Conservation (phyloP, 2,329 filamentous ascomycete species). For the Trichoderma arundinaceum region DNA sequence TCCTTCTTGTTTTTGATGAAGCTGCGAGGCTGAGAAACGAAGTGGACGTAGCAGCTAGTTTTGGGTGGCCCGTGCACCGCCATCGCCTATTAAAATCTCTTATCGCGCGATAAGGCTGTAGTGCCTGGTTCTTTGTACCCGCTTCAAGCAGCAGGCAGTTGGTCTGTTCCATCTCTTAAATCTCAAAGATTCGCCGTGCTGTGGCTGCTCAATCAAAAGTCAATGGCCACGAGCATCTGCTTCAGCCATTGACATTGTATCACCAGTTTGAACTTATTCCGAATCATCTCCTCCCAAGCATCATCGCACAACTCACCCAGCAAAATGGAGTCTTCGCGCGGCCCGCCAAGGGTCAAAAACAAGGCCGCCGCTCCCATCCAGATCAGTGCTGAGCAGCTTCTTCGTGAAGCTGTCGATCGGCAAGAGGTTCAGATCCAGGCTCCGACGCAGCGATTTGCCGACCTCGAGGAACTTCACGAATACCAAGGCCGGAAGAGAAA, state of each 20-base stretch:
- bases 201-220: neutral
- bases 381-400: slow-evolving; percentile 95
- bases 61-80: slow-evolving; percentile 33
- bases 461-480: slow-evolving; percentile 97
- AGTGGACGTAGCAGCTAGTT: slow-evolving; percentile 32
- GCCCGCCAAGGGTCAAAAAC: slow-evolving; percentile 96
- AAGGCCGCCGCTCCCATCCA: slow-evolving; percentile 91
- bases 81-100: neutral
- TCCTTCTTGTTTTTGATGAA: slow-evolving; percentile 1
- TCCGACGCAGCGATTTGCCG: slow-evolving; percentile 92
- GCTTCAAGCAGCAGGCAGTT: neutral
- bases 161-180: slow-evolving; percentile 28
- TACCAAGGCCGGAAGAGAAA: slow-evolving; percentile 95
- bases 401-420: slow-evolving; percentile 94
- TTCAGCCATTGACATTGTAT: neutral
- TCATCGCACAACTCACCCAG: neutral
- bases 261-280: neutral
- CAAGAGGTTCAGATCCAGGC: slow-evolving; percentile 88
- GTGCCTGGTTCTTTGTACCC: neutral
- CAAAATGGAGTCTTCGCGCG: slow-evolving; percentile 86
- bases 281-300: neutral
- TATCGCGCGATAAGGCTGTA: slow-evolving; percentile 30
- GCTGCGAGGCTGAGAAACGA: slow-evolving; percentile 38
- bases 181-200: slow-evolving; percentile 37
- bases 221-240: neutral